Conservation (phyloP, 768 basidiomycete species). For the Leccinum subgranulosum region DNA sequence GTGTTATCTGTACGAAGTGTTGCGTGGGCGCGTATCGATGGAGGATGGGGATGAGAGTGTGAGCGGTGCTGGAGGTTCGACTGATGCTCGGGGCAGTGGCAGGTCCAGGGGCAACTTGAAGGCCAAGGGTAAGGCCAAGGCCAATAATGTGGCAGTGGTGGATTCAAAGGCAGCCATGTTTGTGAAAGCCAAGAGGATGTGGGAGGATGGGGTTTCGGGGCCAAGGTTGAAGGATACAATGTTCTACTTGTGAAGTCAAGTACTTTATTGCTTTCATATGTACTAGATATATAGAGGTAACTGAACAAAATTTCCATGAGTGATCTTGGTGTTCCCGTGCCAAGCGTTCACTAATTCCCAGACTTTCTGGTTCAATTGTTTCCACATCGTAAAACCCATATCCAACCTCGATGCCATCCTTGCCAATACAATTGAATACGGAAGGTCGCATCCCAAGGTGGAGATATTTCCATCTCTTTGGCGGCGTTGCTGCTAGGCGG, state of each 20-base stretch:
- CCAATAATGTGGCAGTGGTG: too few species aligned
- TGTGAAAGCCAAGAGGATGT: slow-evolving; percentile 48
- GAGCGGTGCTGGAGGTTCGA: slow-evolving; percentile 13
- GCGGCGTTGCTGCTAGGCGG: slow-evolving; percentile 80
- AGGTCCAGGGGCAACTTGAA: slow-evolving; percentile 21
- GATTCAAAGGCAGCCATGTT: slow-evolving; percentile 44
- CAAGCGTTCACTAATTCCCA: too few species aligned
- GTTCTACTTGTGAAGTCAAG: slow-evolving; percentile 51
- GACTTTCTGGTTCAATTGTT: background rate
- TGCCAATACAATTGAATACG: slow-evolving; percentile 46
- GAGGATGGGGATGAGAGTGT: background rate
- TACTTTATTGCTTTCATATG: too few species aligned
- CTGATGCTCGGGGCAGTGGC: background rate
- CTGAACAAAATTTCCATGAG: too few species aligned
- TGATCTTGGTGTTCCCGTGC: too few species aligned
- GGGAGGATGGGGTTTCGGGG: slow-evolving; percentile 56
- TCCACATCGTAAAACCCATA: slow-evolving; percentile 76
- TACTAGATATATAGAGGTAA: too few species aligned
- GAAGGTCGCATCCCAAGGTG: slow-evolving; percentile 51
- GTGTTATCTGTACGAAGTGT: slow-evolving; percentile 46
- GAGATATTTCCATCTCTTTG: slow-evolving; percentile 60
- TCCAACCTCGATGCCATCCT: too few species aligned
- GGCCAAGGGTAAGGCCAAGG: slow-evolving; percentile 30
- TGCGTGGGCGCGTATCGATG: slow-evolving; percentile 27
- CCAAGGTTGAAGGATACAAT: slow-evolving; percentile 57